Conservation (phyloP, 106 monocot genomes). For the Agapanthus africanus region DNA sequence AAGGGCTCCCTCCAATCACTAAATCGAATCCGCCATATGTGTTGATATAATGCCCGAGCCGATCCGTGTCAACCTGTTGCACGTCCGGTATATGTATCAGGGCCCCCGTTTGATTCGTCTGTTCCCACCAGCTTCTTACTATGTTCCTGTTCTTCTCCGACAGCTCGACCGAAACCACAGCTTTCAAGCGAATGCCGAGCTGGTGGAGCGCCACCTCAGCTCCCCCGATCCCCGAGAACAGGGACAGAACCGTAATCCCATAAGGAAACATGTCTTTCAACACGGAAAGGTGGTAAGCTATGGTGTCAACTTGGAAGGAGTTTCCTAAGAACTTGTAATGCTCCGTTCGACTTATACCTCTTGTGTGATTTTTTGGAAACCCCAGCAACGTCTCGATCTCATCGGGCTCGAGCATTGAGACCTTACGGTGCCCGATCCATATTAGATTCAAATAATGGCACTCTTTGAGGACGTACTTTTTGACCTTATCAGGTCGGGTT, state of each 20-base stretch:
- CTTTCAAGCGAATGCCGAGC: slow-evolving; percentile 32
- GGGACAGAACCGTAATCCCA: slow-evolving; percentile 42
- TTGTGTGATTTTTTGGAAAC: slow-evolving; percentile 66
- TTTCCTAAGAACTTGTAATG: slow-evolving; percentile 56
- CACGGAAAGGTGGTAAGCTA: slow-evolving; percentile 70
- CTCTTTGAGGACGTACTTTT: slow-evolving; percentile 28
- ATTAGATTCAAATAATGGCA: slow-evolving; percentile 71
- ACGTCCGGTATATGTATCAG: slow-evolving; percentile 41
- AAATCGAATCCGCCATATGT: slow-evolving; percentile 57
- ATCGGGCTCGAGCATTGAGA: slow-evolving; percentile 59
- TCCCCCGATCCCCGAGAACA: slow-evolving; percentile 65
- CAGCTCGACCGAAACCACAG: slow-evolving; percentile 50
- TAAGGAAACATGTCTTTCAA: slow-evolving; percentile 57
- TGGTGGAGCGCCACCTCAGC: slow-evolving; percentile 57
- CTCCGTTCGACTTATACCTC: slow-evolving; percentile 60
- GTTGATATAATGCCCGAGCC: slow-evolving; percentile 31
- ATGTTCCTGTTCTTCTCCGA: slow-evolving; percentile 47
- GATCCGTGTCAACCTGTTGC: slow-evolving; percentile 27
- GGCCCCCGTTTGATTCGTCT: slow-evolving; percentile 37
- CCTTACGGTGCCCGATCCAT: slow-evolving; percentile 68
- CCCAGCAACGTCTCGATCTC: slow-evolving; percentile 68
- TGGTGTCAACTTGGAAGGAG: slow-evolving; percentile 78
- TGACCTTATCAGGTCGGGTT: slow-evolving; percentile 22
- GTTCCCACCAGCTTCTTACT: slow-evolving; percentile 45
- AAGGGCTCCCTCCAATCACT: slow-evolving; percentile 74